Evolutionary conservation across 129 eudicot genomes (phyloP), one percentile per base, ranked within the genome.

Genomic region (Saussurea involucrata): DNA sequence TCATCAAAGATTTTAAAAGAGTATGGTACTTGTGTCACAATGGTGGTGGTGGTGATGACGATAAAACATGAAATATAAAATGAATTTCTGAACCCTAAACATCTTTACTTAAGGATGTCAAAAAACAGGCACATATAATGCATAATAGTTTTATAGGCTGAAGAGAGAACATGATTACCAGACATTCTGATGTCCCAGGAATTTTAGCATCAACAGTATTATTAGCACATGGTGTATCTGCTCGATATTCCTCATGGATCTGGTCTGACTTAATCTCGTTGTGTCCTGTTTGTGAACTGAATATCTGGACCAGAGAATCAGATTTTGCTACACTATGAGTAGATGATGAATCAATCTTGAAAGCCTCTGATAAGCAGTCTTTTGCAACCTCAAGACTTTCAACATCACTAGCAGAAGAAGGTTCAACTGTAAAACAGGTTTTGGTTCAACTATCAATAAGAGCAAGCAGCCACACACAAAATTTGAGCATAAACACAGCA

Each of bases 361-460:
- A 93, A 42, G 84, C 98, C 85, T 93, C 95, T 28, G 88, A 73
- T 68, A 93, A 78, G 61, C 96, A 93, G 79, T 93, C 92, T 78
- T 74, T 93, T 24, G 92, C 98, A 49, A 93, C 95, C 75, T 93
- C 91, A 46, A 93, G 92, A 60, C 91, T 90, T 81, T 93, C 98
- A 78, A 20, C 78, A 78, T 93, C 98, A 83, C 85, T 89, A 73
- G 78, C 90, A 9, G 92, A 86, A 49, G 88, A 79, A 72, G 92
- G 89, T 76, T 93, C 98, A 78, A 93, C 98, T 92, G 90, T 64
- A 73, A 34, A 75, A 72, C 72, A 78, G 37, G 58, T 72, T 73
- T 69, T 42, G 4, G 70, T 71, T 64, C 22, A 82, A 71, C 36
- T 8, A 20, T 71, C 42, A 76, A 12, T 66, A 34, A 24, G 24